Conservation (phyloP, 176 grass and related monocot genomes). For the Bromus sterilis region DNA sequence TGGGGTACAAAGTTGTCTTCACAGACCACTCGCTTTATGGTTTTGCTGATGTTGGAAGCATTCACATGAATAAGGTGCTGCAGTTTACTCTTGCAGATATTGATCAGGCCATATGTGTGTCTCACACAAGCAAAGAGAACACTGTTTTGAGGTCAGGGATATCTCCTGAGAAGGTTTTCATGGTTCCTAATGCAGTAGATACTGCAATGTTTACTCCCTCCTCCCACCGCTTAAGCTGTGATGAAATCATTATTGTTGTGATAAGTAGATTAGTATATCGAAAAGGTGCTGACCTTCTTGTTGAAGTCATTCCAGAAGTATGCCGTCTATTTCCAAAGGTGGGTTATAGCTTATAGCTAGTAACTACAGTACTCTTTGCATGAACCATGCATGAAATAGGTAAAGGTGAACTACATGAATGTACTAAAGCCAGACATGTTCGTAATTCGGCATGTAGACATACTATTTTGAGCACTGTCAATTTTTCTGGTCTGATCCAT, state of each 20-base stretch:
- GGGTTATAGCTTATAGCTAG: constrained; percentile 31
- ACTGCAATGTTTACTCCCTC: constrained; percentile 93
- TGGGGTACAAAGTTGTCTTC: constrained; percentile 91
- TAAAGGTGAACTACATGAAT: neutral
- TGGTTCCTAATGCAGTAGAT: constrained; percentile 97
- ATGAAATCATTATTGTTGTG: constrained; percentile 94
- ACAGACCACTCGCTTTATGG: constrained; percentile 97
- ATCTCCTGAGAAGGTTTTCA: constrained; percentile 72
- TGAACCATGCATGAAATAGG: neutral
- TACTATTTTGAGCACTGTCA: constrained; percentile 8
- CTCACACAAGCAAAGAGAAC: constrained; percentile 96
- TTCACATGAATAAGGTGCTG: constrained; percentile 99
- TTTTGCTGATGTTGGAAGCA: constrained; percentile 89
- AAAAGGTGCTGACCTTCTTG: constrained; percentile 92
- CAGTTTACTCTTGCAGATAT: constrained; percentile 97
- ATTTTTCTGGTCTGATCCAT: neutral
- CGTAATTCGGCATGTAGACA: neutral
- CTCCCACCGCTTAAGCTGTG: constrained; percentile 37
- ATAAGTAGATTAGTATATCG: constrained; percentile 91
- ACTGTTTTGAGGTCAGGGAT: constrained; percentile 93
- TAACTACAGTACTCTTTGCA: neutral
- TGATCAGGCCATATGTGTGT: constrained; percentile 90
- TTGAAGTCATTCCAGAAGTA: constrained; percentile 95
- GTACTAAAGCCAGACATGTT: neutral
- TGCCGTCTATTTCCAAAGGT: constrained; percentile 87